Conservation (phyloP, 1,284 basidiomycete species). For the Phenoliferia sp. region DNA sequence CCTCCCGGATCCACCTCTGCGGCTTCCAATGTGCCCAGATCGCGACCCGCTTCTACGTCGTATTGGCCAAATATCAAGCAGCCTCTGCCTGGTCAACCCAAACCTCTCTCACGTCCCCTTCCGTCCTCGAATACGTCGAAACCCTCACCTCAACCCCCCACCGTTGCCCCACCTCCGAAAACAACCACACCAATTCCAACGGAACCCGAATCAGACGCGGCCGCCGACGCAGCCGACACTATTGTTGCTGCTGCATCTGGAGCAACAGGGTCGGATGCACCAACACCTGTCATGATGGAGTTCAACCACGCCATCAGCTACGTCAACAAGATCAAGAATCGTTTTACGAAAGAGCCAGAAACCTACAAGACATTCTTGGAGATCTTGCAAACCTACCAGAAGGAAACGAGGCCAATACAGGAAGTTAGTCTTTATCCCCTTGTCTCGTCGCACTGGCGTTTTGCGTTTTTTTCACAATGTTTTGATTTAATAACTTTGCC, state of each 20-base stretch:
- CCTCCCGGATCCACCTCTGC: background rate
- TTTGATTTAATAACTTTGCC: constrained; percentile 16
- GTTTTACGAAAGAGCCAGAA: constrained; percentile 82
- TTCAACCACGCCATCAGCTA: constrained; percentile 98
- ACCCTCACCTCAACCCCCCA: too few species aligned
- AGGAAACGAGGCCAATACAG: constrained; percentile 80
- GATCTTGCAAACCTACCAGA: constrained; percentile 94
- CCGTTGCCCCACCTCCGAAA: background rate
- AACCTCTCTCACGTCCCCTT: background rate
- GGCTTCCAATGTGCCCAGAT: constrained; percentile 2
- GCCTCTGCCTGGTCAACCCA: background rate
- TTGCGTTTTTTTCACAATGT: too few species aligned
- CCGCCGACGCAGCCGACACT: background rate
- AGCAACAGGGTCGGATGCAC: background rate
- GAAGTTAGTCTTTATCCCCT: constrained; percentile 57
- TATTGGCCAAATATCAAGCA: background rate
- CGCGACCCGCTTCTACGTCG: background rate
- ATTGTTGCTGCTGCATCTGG: constrained; percentile 1
- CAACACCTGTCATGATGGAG: constrained; percentile 52
- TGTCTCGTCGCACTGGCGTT: background rate
- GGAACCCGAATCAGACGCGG: background rate
- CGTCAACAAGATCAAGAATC: constrained; percentile 96
- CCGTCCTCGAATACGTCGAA: too few species aligned
- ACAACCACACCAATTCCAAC: background rate
- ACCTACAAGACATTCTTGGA: constrained; percentile 98